A percentile compares a stretch with the other conserved stretches of the same genome.
phyloP scores from a whole-genome alignment of 352 stramenopile species.

The Globisporangium abappressorium region DNA sequence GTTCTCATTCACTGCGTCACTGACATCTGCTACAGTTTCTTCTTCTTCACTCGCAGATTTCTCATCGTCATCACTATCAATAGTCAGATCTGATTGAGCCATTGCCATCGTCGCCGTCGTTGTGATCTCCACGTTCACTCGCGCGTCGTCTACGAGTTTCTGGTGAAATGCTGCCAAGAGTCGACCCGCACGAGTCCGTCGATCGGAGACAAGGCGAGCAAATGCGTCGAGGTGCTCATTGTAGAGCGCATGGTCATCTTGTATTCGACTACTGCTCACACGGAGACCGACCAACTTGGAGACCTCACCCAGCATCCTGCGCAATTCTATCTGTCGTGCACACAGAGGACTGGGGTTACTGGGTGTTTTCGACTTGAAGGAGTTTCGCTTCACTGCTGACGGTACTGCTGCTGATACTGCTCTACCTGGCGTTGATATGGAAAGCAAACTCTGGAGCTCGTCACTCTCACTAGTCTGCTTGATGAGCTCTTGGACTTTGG shows the following conservation, averaged over 20 bases:
- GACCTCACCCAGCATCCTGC: background rate
- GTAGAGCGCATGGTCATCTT: background rate
- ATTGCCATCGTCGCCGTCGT: background rate
- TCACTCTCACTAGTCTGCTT: background rate
- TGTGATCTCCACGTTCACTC: background rate
- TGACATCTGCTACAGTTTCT: background rate
- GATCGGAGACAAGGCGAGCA: constrained; percentile 3
- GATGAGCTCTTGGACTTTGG: background rate
- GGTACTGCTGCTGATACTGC: background rate
- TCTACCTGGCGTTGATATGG: background rate
- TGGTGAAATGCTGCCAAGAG: constrained; percentile 7
- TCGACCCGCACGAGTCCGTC: constrained; percentile 8
- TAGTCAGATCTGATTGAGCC: background rate
- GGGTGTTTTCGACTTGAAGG: background rate
- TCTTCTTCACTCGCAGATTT: background rate
- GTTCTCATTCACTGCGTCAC: background rate
- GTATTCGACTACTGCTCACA: background rate
- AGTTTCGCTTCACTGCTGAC: constrained; percentile 3
- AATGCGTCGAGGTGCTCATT: constrained; percentile 9
- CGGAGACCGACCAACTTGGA: background rate
- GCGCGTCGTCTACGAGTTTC: constrained; percentile 5
- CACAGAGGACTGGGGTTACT: background rate
- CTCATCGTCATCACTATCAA: background rate
- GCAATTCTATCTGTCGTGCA: background rate
- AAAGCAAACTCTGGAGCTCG: background rate